Evolutionary conservation across 371 early-diverging fungal species (phyloP).

Genomic region (Haplosporangium sp.): DNA sequence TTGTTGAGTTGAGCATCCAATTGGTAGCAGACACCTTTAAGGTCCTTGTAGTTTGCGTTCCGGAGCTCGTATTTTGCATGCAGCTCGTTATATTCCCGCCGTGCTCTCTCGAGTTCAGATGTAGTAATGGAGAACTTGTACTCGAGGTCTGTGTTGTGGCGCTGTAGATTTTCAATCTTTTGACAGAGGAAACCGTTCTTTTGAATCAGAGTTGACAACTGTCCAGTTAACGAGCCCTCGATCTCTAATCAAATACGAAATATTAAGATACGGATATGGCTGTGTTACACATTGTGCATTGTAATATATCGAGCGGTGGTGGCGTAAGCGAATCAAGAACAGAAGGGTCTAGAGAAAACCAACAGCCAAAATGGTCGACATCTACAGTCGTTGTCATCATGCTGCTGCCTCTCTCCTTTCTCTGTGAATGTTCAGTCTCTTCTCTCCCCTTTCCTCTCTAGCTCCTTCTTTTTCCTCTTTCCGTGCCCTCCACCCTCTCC

Average conservation of each 20-base stretch:
- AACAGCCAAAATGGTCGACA: background rate
- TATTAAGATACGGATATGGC: background rate
- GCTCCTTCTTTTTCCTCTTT: background rate
- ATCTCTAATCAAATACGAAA: slow-evolving; percentile 27
- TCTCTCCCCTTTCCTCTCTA: background rate
- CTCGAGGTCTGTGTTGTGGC: slow-evolving; percentile 49
- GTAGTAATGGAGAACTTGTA: slow-evolving; percentile 52
- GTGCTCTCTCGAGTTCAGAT: slow-evolving; percentile 47
- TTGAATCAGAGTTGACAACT: slow-evolving; percentile 48
- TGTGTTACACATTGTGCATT: slow-evolving; percentile 7
- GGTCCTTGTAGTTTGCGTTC: slow-evolving; percentile 47
- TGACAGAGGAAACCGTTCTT: slow-evolving; percentile 55
- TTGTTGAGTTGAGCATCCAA: slow-evolving; percentile 51
- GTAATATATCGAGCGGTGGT: background rate
- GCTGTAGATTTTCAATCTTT: slow-evolving; percentile 52
- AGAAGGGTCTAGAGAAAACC: background rate
- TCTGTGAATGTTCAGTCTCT: slow-evolving; percentile 2
- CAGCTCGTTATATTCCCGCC: slow-evolving; percentile 42
- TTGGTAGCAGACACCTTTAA: slow-evolving; percentile 53
- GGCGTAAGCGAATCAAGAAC: background rate
- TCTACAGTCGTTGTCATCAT: slow-evolving; percentile 1
- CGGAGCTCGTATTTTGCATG: slow-evolving; percentile 53
- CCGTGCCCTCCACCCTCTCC: background rate
- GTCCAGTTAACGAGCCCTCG: slow-evolving; percentile 44
- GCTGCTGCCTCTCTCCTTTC: slow-evolving; percentile 2